Conservation (phyloP, 768 basidiomycete species). For the Pisolithus orientalis region DNA sequence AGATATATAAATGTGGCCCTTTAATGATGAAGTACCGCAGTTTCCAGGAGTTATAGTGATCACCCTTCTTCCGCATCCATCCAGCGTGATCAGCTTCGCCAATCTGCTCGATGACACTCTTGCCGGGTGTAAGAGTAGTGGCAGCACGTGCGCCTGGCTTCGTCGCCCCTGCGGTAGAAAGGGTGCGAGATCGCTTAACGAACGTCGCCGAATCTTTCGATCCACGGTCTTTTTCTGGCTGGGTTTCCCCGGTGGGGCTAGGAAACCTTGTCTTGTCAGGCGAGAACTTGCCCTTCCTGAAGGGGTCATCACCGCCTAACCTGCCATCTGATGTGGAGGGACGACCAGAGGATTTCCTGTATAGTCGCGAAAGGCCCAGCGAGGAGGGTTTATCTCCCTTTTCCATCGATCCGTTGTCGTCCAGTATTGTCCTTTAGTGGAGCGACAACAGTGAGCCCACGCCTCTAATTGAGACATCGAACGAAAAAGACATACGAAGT, state of each 20-base stretch:
- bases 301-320: conserved; percentile 18
- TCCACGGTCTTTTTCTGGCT: conserved; percentile 13
- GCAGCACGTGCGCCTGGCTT: conserved; percentile 16
- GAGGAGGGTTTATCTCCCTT: conserved; percentile 31
- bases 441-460: neutral
- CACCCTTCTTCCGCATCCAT: conserved; percentile 95
- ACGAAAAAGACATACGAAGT: conserved; percentile 44
- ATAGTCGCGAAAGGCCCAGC: conserved; percentile 46
- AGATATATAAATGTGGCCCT: conserved; percentile 83
- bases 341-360: conserved; percentile 38
- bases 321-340: conserved; percentile 36
- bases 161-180: conserved; percentile 17
- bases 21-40: conserved; percentile 86
- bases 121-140: conserved; percentile 48
- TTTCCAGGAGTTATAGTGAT: conserved; percentile 92
- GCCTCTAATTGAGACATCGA: conserved; percentile 2
- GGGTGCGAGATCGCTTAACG: conserved; percentile 48
- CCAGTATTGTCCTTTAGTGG: conserved; percentile 24
- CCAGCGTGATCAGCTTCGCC: conserved; percentile 86
- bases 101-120: conserved; percentile 83
- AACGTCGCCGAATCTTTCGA: conserved; percentile 35
- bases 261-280: conserved; percentile 11
- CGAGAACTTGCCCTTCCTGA: conserved; percentile 18
- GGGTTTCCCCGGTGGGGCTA: conserved; percentile 9
- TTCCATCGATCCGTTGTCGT: conserved; percentile 32